Evolutionary conservation across 371 early-diverging fungal genomes (phyloP), one percentile per base, ranked within the genome.

Genomic region (Mucor sp.): DNA sequence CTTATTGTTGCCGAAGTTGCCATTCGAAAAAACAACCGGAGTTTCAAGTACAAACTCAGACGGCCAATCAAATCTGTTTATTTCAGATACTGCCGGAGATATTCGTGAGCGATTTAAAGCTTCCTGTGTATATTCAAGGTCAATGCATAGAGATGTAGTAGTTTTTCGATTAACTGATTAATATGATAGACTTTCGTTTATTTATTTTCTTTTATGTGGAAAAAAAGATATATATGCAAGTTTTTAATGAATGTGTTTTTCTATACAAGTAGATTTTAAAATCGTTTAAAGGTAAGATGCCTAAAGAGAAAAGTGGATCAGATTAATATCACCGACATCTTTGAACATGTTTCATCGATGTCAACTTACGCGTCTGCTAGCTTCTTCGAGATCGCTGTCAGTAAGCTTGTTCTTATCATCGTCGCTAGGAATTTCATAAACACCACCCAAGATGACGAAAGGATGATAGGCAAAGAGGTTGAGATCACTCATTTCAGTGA

Each of bases 391-490:
- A 15, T 83, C 80, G 27, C 64, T 66, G 5, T 75, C 76, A 33
- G 79, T 67, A n/a, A 83, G 66, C 30, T 62, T 74, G 56, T 83
- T 76, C 57, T 74, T 72, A 15, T 77, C 70, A 62, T 77, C 79
- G 58, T 80, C 73, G 53, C 70, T 71, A 37, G 85, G 86, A 48
- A 89, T 84, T 66, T 86, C 89, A 65, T 82, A 85, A 9, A 88
- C 86, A 63, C 87, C 87, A 62, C 88, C 84, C 58, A 87, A 73
- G 50, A 88, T 83, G 27, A 87, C 67, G 67, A 76, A 87, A 53
- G 90, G 90, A 41, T 83, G 80, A 74, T 88, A 90, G 37, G 88
- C 85, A 57, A 86, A 84, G 28, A 77, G 64, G 25, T 72, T 69
- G 48, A 90, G 65, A 59, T 87, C 86, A 9, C 73, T 72, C 75